These are phyloP conservation scores for Aphanocladium album DNA, from an alignment of 2,329 filamentous ascomycete genomes.

Conservation along the genomic window DNA sequence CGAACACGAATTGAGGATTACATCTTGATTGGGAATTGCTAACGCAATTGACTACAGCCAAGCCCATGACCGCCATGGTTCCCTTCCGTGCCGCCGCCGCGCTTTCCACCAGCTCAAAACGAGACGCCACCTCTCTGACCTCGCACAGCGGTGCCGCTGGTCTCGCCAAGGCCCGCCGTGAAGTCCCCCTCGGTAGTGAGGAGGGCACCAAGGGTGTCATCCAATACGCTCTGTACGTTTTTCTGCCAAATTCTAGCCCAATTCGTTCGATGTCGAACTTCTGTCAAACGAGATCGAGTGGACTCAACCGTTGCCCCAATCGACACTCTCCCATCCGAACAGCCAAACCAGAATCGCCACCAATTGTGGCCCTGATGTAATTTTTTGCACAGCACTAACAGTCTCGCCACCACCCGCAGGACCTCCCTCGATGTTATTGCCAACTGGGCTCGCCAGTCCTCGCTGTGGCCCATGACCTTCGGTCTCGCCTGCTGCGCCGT, in stretches of 20 bases:
- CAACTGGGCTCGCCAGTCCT: constrained; percentile 82
- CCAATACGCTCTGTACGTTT: constrained; percentile 79
- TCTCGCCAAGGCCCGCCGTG: constrained; percentile 55
- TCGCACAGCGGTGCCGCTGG: constrained; percentile 49
- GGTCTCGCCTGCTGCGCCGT: constrained; percentile 83
- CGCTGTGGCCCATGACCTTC: constrained; percentile 85
- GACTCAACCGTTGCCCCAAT: neutral
- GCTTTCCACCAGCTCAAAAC: constrained; percentile 60
- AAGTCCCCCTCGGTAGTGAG: constrained; percentile 74
- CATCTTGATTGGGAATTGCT: neutral
- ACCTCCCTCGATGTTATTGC: constrained; percentile 73
- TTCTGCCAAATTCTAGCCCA: neutral
- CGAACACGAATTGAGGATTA: no score
- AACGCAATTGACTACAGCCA: constrained; percentile 43
- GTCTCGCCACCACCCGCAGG: constrained; percentile 35
- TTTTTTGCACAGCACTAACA: neutral
- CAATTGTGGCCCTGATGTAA: neutral
- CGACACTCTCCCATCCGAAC: neutral
- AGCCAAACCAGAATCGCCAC: neutral
- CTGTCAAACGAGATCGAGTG: neutral
- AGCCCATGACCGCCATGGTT: constrained; percentile 58
- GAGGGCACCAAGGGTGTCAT: constrained; percentile 73
- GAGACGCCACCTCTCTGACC: constrained; percentile 55
- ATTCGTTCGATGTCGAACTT: neutral
- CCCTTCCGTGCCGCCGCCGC: constrained; percentile 60